Evolutionary conservation across 1,284 basidiomycete species (phyloP).

Genomic region (Cutaneotrichosporon daszewskae): DNA sequence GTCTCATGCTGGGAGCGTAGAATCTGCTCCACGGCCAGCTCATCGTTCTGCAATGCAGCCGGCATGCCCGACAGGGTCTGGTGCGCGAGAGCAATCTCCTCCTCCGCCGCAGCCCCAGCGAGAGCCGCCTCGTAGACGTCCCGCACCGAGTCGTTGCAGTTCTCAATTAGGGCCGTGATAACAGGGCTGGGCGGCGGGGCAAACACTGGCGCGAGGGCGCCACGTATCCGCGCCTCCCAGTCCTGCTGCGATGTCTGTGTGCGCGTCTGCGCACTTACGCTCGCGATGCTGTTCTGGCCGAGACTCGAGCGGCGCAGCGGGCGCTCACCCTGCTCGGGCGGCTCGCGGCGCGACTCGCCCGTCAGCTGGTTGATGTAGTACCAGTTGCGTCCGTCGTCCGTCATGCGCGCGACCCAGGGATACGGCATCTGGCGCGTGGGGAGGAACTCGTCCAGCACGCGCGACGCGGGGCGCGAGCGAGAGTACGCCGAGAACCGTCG

Average conservation of each 20-base stretch:
- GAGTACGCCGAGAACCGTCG: neutral
- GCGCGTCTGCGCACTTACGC: too few species aligned
- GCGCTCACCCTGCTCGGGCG: conserved; percentile 13
- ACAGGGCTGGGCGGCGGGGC: conserved; percentile 3
- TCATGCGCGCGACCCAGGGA: conserved; percentile 70
- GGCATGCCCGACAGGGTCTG: conserved; percentile 24
- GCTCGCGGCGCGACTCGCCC: conserved; percentile 57
- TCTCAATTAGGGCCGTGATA: conserved; percentile 27
- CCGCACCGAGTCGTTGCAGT: conserved; percentile 30
- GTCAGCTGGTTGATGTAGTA: conserved; percentile 71
- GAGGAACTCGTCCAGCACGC: too few species aligned
- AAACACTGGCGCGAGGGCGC: conserved; percentile 15
- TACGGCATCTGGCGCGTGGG: conserved; percentile 55
- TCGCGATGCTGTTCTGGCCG: too few species aligned
- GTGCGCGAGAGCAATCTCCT: conserved; percentile 32
- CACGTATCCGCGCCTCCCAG: conserved; percentile 18
- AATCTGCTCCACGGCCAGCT: conserved; percentile 28
- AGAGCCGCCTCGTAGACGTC: conserved; percentile 38
- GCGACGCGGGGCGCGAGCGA: neutral
- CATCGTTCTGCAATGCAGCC: conserved; percentile 28
- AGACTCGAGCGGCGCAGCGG: neutral
- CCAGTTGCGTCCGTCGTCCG: conserved; percentile 76
- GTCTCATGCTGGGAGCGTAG: too few species aligned
- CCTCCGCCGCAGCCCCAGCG: conserved; percentile 37
- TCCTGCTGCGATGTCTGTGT: conserved; percentile 6